Evolutionary conservation across 2,329 filamentous ascomycete species (phyloP), one percentile per base, ranked within the genome.

Genomic region (Aspergillus fructus): DNA sequence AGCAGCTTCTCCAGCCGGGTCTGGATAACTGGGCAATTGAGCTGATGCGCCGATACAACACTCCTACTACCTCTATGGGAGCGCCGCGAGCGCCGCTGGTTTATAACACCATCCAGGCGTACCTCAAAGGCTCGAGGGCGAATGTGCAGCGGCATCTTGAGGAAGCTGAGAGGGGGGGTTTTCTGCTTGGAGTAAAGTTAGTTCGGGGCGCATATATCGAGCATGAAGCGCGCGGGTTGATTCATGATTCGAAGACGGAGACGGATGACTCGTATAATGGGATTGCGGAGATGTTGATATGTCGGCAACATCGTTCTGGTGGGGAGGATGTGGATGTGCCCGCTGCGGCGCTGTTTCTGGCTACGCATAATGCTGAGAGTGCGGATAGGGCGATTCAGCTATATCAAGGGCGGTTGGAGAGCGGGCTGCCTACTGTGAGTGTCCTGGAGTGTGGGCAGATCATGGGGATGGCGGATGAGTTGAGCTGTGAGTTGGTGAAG

Each of bases 381-480:
- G 27, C 27, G 9, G 27, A 30, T 30, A 30, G 27, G 27, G 27
- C 27, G 9, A 30, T 30, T 11, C 27, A 9, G 27, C 4, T 30
- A 4, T 30, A 30, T 11, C 27, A 30, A 9, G 27, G 27, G 3
- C 27, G 27, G 27, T 30, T n/a, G 17, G 40, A 42, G 17, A 13
- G 17, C 1, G 12, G 6, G 54, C 65, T 71, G 56, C 63, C 69
- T 52, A 70, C 70, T 24, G 62, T 73, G 40, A 67, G 75, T 3
- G 70, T 82, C 1, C 6, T 37, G 34, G 72, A 77, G n/a, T 90
- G 89, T 71, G 88, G 88, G 2, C 91, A 96, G 76, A 83, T 96
- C 2, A 88, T 91, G 76, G 91, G 92, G 21, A 96, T 96, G 92
- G 92, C 91, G 2, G 92, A 96, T 66, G 91, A 96, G 69, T 85